A percentile compares a stretch with the other conserved stretches of the same genome.
Conservation (phyloP, 1,284 basidiomycete genomes). For the Apiotrichum brassicae region DNA sequence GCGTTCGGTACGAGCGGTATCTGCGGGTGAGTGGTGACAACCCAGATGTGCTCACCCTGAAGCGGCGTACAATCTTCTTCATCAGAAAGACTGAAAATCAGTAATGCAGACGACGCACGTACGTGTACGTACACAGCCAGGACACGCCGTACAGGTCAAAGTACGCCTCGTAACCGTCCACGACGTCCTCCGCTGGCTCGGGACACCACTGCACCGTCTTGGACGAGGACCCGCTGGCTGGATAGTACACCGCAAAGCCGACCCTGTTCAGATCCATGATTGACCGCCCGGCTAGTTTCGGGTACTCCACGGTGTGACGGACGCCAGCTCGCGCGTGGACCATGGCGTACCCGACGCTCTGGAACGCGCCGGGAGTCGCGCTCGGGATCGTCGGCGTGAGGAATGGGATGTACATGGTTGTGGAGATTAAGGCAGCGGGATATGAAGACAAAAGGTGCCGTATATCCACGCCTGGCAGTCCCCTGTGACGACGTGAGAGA, state of each 20-base stretch:
- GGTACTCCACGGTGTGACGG: not conserved
- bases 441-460: no score
- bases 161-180: not conserved
- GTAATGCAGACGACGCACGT: no score
- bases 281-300: not conserved
- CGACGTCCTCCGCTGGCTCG: not conserved
- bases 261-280: not conserved
- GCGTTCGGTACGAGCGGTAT: not conserved
- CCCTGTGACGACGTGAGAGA: no score
- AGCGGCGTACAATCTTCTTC: not conserved
- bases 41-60: not conserved
- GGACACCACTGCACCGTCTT: not conserved
- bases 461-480: no score
- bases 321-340: not conserved
- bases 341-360: slow-evolving; percentile 1
- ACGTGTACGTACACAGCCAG: not conserved
- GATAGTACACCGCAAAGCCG: slow-evolving; percentile 1
- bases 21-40: not conserved
- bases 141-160: not conserved
- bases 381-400: not conserved
- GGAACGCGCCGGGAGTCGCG: not conserved
- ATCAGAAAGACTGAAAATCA: not conserved
- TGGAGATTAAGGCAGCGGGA: not conserved
- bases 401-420: slow-evolving; percentile 3
- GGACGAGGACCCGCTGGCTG: not conserved